phyloP scores from a whole-genome alignment of 2,329 filamentous ascomycete species.

The Capronia americana region DNA sequence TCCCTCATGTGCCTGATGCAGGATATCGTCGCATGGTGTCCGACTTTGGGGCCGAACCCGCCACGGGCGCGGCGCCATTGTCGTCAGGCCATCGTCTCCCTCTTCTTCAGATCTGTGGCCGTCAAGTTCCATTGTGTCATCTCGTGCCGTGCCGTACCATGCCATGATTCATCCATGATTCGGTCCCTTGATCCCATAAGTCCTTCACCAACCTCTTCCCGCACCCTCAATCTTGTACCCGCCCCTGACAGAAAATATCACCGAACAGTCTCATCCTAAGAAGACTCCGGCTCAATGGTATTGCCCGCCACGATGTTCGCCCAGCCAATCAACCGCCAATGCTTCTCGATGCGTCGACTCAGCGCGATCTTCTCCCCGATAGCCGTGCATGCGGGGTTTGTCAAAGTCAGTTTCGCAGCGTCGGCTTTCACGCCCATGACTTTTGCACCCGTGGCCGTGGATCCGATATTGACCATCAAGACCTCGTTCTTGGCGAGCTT shows the following conservation, averaged over 20 bases:
- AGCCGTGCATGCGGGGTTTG: constrained; percentile 93
- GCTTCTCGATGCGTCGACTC: constrained; percentile 96
- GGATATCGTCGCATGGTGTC: background rate
- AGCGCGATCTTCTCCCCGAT: constrained; percentile 98
- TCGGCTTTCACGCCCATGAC: constrained; percentile 96
- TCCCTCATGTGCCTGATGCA: background rate
- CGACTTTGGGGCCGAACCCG: background rate
- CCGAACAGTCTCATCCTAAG: constrained; percentile 27
- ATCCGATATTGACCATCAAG: constrained; percentile 99
- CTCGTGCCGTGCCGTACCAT: background rate
- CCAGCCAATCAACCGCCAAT: constrained; percentile 96
- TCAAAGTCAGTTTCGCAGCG: constrained; percentile 92
- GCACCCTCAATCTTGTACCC: background rate
- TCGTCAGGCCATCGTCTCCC: background rate
- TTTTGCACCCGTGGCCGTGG: constrained; percentile 96
- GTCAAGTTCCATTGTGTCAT: background rate
- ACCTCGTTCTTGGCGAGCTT: constrained; percentile 99
- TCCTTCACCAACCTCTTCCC: background rate
- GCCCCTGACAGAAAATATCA: background rate
- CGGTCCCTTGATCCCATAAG: background rate
- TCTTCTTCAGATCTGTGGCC: background rate
- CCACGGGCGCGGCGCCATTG: background rate
- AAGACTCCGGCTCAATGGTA: constrained; percentile 51
- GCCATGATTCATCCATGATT: background rate
- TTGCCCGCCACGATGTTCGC: constrained; percentile 72